Base-by-base conservation (phyloP, 1,139 yeast species). In the Wickerhamomyces sp. region DNA sequence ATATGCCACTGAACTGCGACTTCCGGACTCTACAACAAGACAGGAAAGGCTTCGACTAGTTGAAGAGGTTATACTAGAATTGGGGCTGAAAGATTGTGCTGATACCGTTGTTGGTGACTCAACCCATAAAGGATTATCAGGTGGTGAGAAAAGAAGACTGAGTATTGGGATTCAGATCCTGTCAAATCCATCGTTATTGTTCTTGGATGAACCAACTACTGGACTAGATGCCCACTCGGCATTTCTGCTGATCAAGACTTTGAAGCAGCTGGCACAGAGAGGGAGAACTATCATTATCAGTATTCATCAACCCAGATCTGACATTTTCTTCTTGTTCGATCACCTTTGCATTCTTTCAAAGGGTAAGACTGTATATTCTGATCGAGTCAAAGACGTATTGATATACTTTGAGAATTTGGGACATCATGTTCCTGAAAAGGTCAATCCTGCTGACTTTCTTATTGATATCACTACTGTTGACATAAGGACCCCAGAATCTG, bases 131-230 rank as follows among this genome's bases (percentile, higher is more conserved):
- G 96, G 95, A 4, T 53, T 88, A 27, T 84, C 94, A 2, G 96
- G 96, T 7, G 96, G 96, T 32, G 96, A 89, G 58, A 85, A 84
- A 60, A 66, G 96, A 56, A 65, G 96, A 49, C 72, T 87, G 2
- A 81, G 90, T 45, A 77, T 88, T 44, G 96, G 90, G 0, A 80
- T 86, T 18, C 96, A 88, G 60, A 66, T 89, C 55, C 68, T 89
- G 33, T 76, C 87, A 2, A 83, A 81, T 52, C 96, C 96, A 0
- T 80, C 91, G 0, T 67, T 88, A 2, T 65, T 89, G 51, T 87
- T 88, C 56, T 66, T 89, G 40, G 96, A 89, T 61, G 96, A 89
- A 58, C 95, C 96, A 2, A 89, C 96, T 0, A 87, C 96, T 0
- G 96, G 96, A 0, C 67, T 89, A 33, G 96, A 89, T 61, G 84